Conservation (phyloP, 768 basidiomycete species). For the Rhodosporidiobolus sp. region DNA sequence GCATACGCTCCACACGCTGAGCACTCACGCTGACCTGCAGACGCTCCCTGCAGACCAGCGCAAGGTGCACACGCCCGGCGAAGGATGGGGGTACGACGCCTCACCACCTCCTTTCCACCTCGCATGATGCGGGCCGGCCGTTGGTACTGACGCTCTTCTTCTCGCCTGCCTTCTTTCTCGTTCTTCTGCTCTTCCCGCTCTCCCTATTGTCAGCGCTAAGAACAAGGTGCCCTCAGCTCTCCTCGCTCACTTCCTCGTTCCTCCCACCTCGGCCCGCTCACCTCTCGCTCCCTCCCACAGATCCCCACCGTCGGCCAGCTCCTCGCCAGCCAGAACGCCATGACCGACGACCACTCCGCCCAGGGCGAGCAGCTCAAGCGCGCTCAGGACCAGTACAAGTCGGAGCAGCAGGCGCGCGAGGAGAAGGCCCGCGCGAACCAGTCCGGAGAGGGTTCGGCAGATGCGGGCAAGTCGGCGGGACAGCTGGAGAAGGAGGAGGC, state of each 20-base stretch:
- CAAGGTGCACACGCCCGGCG: not conserved
- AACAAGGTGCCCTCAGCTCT: constrained; percentile 5
- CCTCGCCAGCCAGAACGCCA: not conserved
- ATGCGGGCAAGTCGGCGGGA: not conserved
- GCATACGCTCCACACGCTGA: too few species aligned
- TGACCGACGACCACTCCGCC: constrained; percentile 10
- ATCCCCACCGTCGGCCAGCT: constrained; percentile 24
- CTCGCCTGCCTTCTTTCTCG: too few species aligned
- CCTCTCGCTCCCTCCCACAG: constrained; percentile 1
- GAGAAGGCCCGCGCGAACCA: not conserved
- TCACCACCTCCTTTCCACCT: not conserved
- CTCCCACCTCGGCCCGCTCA: not conserved
- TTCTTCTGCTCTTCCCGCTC: too few species aligned
- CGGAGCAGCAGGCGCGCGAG: not conserved
- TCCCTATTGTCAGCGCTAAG: not conserved
- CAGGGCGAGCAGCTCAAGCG: not conserved
- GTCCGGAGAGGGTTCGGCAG: not conserved
- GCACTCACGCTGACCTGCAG: too few species aligned
- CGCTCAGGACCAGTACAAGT: not conserved
- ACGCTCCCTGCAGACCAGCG: not conserved
- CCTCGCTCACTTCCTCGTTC: too few species aligned
- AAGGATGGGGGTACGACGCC: constrained; percentile 17
- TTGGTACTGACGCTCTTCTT: not conserved
- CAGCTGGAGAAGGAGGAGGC: constrained; percentile 27
- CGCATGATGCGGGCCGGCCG: not conserved